A percentile compares a stretch with the other conserved stretches of the same genome.
Evolutionary conservation across 305 asterid genomes (phyloP).

Genomic region (Solanum hybrid): DNA sequence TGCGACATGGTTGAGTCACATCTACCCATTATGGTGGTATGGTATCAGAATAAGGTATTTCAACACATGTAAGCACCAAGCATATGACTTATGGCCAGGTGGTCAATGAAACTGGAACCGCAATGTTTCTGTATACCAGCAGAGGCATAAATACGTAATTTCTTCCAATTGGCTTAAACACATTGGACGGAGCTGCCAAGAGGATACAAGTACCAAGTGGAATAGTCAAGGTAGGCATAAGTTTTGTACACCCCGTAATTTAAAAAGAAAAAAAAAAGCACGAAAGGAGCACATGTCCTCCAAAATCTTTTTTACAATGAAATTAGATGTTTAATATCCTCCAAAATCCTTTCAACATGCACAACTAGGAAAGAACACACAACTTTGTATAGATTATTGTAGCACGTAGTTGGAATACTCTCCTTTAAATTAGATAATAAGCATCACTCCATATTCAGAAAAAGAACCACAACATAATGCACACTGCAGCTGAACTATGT

Average conservation of each 20-base stretch:
- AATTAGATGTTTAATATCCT: background rate
- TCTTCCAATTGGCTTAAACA: background rate
- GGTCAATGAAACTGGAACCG: background rate
- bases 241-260: background rate
- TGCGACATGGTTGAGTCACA: background rate
- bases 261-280: background rate
- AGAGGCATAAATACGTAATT: background rate
- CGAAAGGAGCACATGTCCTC: background rate
- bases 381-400: background rate
- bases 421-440: background rate
- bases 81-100: background rate
- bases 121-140: background rate
- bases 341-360: background rate
- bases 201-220: background rate
- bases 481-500: background rate
- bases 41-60: background rate
- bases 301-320: background rate
- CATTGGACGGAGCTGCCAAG: background rate
- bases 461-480: background rate
- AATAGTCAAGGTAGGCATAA: background rate
- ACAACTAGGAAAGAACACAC: background rate
- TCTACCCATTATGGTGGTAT: background rate
- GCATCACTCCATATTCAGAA: background rate
- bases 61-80: background rate
- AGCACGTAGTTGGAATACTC: background rate